Conservation (phyloP, 2,329 filamentous ascomycete species). For the Calonectria honghensis region DNA sequence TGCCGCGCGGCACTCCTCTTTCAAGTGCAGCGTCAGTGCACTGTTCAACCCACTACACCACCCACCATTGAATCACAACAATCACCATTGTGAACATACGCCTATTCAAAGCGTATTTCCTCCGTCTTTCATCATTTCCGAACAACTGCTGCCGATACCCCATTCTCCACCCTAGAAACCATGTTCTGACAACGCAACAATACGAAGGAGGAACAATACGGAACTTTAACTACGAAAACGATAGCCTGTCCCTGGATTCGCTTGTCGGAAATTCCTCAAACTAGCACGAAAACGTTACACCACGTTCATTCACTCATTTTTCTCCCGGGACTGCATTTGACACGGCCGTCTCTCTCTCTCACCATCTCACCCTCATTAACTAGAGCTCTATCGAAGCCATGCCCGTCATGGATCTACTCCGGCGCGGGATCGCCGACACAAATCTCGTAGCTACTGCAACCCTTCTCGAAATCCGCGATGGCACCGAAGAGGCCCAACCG, state of each 20-base stretch:
- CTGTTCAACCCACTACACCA: not conserved
- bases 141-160: constrained; percentile 13
- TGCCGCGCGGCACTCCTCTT: not conserved
- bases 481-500: constrained; percentile 57
- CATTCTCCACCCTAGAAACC: constrained; percentile 21
- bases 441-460: constrained; percentile 58
- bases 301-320: constrained; percentile 40
- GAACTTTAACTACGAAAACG: constrained; percentile 34
- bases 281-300: constrained; percentile 35
- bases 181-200: constrained; percentile 53
- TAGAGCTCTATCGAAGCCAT: constrained; percentile 31
- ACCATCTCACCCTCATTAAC: constrained; percentile 34
- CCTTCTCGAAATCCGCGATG: constrained; percentile 53
- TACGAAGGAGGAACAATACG: constrained; percentile 47
- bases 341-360: not conserved
- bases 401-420: constrained; percentile 58
- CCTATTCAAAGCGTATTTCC: constrained; percentile 18
- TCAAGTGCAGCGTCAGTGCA: not conserved
- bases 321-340: not conserved
- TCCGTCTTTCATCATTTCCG: constrained; percentile 19
- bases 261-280: constrained; percentile 36
- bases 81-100: constrained; percentile 10
- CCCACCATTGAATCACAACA: constrained; percentile 30
- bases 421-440: constrained; percentile 58
- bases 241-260: constrained; percentile 35